Percentiles rank a stretch among this genome's conserved stretches.
Conservation (phyloP, 139 green algal species). For the Nannochloris sp. region DNA sequence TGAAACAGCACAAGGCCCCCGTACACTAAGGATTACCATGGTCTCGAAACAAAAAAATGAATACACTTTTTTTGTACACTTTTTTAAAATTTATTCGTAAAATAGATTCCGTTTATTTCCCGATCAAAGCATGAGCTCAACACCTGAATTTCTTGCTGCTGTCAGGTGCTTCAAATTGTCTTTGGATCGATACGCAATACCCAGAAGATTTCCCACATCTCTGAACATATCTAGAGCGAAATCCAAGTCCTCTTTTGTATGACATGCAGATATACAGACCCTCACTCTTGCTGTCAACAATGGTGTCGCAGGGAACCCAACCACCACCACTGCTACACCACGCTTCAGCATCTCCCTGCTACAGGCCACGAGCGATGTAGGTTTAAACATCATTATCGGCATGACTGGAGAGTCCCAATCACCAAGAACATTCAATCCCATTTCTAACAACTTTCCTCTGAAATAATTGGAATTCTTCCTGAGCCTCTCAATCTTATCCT, state of each 20-base stretch:
- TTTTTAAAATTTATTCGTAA: too few relatives aligned
- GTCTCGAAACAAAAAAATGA: too few relatives aligned
- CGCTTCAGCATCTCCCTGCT: constrained; percentile 55
- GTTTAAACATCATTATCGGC: constrained; percentile 95
- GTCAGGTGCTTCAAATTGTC: background rate
- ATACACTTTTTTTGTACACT: too few relatives aligned
- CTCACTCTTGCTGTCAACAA: constrained; percentile 72
- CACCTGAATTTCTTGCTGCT: too few relatives aligned
- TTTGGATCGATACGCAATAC: background rate
- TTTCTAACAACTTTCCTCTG: constrained; percentile 49
- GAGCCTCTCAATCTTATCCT: constrained; percentile 54
- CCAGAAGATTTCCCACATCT: constrained; percentile 11
- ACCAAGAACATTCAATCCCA: constrained; percentile 87
- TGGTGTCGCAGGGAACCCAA: constrained; percentile 93
- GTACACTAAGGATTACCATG: too few relatives aligned
- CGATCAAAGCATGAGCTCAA: too few relatives aligned
- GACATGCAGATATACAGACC: constrained; percentile 89
- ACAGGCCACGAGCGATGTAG: constrained; percentile 68
- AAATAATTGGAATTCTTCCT: constrained; percentile 90
- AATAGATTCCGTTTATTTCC: too few relatives aligned
- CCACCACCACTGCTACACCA: constrained; percentile 85
- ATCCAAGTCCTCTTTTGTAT: constrained; percentile 84
- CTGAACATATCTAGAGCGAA: constrained; percentile 63
- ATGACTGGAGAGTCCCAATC: constrained; percentile 93
- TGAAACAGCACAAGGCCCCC: too few relatives aligned